phyloP scores from a whole-genome alignment of 768 basidiomycete genomes.

The Panellus pusillus region DNA sequence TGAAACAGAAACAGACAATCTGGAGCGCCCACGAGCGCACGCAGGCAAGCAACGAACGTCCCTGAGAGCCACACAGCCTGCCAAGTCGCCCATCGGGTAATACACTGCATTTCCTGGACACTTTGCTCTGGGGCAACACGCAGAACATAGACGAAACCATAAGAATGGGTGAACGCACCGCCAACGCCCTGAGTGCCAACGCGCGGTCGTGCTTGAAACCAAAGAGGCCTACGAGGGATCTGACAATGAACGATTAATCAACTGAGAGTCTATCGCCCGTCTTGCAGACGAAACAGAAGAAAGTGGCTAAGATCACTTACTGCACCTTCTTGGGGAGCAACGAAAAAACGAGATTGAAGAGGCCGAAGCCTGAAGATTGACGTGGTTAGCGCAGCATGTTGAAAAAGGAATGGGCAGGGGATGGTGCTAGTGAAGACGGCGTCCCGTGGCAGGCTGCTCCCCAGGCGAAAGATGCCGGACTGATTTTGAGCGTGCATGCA shows the following conservation, averaged over 20 bases:
- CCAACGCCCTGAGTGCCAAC: constrained; percentile 66
- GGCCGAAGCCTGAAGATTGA: constrained; percentile 45
- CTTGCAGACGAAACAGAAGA: not conserved
- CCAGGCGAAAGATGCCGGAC: no score
- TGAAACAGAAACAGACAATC: no score
- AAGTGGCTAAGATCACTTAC: constrained; percentile 35
- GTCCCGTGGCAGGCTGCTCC: no score
- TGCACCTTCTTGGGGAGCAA: constrained; percentile 70
- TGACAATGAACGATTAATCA: constrained; percentile 23
- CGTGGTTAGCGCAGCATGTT: not conserved
- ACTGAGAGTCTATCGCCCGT: not conserved
- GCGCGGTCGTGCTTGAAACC: constrained; percentile 74
- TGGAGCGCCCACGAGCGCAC: no score
- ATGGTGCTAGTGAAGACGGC: no score
- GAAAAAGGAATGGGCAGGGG: not conserved
- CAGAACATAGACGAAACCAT: not conserved
- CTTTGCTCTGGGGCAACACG: no score
- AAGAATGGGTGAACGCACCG: constrained; percentile 37
- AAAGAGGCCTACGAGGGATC: constrained; percentile 71
- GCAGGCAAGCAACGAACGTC: no score
- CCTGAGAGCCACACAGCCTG: no score
- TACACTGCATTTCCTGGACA: no score
- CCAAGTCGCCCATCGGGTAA: not conserved
- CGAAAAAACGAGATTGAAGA: constrained; percentile 82
- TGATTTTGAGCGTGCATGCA: no score